A percentile compares a stretch with the other conserved stretches of the same genome.
Conservation (phyloP, 352 stramenopile genomes). For the Pythium volutum region DNA sequence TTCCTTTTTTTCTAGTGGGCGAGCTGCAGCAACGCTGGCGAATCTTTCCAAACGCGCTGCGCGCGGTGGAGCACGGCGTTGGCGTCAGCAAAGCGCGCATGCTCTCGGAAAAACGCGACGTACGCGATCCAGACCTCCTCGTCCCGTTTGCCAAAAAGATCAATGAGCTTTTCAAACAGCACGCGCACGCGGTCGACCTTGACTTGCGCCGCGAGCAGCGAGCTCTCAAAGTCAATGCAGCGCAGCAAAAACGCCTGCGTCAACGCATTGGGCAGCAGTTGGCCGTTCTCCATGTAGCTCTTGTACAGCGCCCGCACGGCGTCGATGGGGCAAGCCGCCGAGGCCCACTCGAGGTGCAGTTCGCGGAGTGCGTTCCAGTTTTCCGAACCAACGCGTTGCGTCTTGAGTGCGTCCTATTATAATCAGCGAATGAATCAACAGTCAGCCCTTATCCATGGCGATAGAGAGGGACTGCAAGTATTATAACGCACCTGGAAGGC, state of each 20-base stretch:
- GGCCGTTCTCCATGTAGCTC: constrained; percentile 61
- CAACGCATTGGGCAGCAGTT: constrained; percentile 54
- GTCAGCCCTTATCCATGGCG: background rate
- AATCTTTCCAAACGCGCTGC: constrained; percentile 63
- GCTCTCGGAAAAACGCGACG: constrained; percentile 53
- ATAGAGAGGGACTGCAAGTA: background rate
- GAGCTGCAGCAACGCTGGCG: constrained; percentile 48
- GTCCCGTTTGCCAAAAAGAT: constrained; percentile 55
- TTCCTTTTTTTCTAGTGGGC: constrained; percentile 16
- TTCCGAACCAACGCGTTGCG: constrained; percentile 41
- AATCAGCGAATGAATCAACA: background rate
- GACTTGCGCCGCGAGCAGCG: constrained; percentile 28
- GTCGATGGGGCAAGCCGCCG: constrained; percentile 30
- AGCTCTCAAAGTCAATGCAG: constrained; percentile 73
- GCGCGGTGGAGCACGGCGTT: constrained; percentile 69
- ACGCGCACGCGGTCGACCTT: constrained; percentile 43
- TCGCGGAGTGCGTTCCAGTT: constrained; percentile 58
- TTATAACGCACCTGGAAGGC: constrained; percentile 37
- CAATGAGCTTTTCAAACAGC: constrained; percentile 83
- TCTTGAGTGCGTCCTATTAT: constrained; percentile 39
- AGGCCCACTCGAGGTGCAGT: constrained; percentile 66
- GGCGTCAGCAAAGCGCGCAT: constrained; percentile 46
- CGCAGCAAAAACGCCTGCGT: constrained; percentile 66
- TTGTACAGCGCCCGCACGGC: constrained; percentile 56
- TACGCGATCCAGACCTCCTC: constrained; percentile 79